phyloP scores from a whole-genome alignment of 192 early-diverging fungal species.

The Endogone sp. region DNA sequence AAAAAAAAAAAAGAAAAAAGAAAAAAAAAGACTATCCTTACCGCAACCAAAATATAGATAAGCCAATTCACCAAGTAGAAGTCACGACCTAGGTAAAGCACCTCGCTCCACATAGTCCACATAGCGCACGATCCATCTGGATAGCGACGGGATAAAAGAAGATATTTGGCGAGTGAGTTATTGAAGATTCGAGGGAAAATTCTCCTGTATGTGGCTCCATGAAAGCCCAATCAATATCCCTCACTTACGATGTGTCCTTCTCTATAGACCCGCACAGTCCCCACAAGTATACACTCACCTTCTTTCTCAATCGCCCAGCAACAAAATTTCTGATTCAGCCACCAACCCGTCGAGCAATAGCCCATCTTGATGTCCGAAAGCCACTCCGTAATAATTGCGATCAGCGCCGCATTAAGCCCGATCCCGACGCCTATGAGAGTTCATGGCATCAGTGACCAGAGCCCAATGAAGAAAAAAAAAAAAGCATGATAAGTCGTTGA shows the following conservation, averaged over 20 bases:
- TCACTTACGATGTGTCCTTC: background rate
- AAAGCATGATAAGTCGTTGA: background rate
- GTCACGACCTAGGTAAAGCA: slow-evolving; percentile 41
- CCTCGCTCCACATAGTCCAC: slow-evolving; percentile 73
- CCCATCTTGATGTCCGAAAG: slow-evolving; percentile 85
- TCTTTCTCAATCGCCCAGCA: slow-evolving; percentile 73
- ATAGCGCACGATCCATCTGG: slow-evolving; percentile 60
- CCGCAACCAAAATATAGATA: slow-evolving; percentile 69
- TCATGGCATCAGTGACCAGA: background rate
- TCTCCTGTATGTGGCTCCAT: background rate
- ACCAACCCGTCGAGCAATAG: slow-evolving; percentile 79
- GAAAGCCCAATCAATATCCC: background rate
- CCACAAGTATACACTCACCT: slow-evolving; percentile 34
- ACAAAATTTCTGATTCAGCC: slow-evolving; percentile 90
- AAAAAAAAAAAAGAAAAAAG: background rate
- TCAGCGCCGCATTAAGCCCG: slow-evolving; percentile 82
- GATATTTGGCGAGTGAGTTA: background rate
- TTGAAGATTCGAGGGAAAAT: background rate
- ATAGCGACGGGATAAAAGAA: background rate
- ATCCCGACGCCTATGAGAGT: slow-evolving; percentile 49
- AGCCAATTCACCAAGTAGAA: slow-evolving; percentile 69
- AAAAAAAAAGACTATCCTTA: slow-evolving; percentile 24
- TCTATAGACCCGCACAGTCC: background rate
- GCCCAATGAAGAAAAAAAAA: background rate
- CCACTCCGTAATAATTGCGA: slow-evolving; percentile 90